Base-by-base conservation (phyloP, 2,329 filamentous ascomycete species). In the Emydomyces testavorans region DNA sequence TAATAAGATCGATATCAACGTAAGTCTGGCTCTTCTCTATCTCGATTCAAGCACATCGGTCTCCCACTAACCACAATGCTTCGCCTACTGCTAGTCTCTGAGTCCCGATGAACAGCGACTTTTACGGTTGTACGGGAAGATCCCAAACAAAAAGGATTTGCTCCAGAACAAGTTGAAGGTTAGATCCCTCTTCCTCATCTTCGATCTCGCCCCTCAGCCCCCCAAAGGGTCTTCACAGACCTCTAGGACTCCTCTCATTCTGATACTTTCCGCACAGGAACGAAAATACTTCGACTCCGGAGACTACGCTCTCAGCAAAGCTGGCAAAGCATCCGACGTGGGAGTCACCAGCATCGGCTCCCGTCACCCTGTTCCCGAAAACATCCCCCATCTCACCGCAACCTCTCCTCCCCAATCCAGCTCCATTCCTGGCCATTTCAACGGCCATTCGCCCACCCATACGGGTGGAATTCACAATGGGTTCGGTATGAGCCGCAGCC, bases 241-340 rank as follows among this genome's bases (percentile, higher is more conserved):
- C 3, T 20, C 34, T 26, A 44, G 11, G 16, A 29, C 10, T 15
- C 26, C n/a, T 24, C 26, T 39, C 10, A 37, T 31, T 8, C 28
- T 37, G 18, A 34, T 13, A 31, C 11, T 21, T 15, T n/a, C 15
- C 13, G n/a, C 34, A 11, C 58, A 80, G 78, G 92, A 96, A 68
- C 89, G 92, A 74, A 98, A 94, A 73, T 95, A 94, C 73, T 95
- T 95, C 69, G 88, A 95, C 73, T 92, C 85, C 52, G 89, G 88
- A 62, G 88, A 95, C 72, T 95, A 94, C 62, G 89, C 89, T 62
- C 85, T 94, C 71, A 90, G 85, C 68, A 94, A 95, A 74, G 92
- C 92, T 51, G 92, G 92, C 69, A 96, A 96, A 73, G 88, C 87
- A 66, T 85, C 89, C 62, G 85, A 92, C 63, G 84, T 92, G 61